phyloP scores from a whole-genome alignment of 2,329 filamentous ascomycete genomes.

The Arthrobotrys musiformis region DNA sequence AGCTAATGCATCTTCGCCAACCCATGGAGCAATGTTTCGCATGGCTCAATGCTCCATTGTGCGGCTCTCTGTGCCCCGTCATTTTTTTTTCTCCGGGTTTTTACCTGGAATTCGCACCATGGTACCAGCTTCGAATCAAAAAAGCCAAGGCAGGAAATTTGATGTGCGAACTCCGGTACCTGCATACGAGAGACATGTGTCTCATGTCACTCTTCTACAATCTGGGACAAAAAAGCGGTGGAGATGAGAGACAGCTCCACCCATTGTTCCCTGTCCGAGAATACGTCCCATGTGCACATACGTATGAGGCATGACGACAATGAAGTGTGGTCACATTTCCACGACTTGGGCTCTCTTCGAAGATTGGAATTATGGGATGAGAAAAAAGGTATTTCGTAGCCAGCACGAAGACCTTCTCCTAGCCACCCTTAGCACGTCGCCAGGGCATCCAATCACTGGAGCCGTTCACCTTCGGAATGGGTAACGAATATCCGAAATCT shows the following conservation, averaged over 20 bases:
- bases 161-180: constrained; percentile 47
- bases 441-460: constrained; percentile 15
- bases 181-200: constrained; percentile 51
- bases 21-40: constrained; percentile 23
- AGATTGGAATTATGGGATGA: neutral
- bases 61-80: constrained; percentile 37
- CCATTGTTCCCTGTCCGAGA: constrained; percentile 4
- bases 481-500: constrained; percentile 12
- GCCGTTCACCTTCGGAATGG: constrained; percentile 38
- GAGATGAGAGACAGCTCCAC: constrained; percentile 6
- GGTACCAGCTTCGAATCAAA: constrained; percentile 5
- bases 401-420: neutral
- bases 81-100: constrained; percentile 48
- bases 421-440: neutral
- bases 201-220: constrained; percentile 42
- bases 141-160: constrained; percentile 17
- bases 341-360: neutral
- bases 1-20: constrained; percentile 22
- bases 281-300: neutral
- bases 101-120: constrained; percentile 35
- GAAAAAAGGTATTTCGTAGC: neutral
- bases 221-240: constrained; percentile 3
- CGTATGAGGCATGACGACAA: neutral
- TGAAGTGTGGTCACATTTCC: neutral
- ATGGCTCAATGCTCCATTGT: constrained; percentile 7